Percentiles rank a stretch among this genome's conserved stretches.
These are phyloP conservation scores for Euryodendron excelsum DNA, from an alignment of 148 eudicot genomes.

Conservation along the genomic window DNA sequence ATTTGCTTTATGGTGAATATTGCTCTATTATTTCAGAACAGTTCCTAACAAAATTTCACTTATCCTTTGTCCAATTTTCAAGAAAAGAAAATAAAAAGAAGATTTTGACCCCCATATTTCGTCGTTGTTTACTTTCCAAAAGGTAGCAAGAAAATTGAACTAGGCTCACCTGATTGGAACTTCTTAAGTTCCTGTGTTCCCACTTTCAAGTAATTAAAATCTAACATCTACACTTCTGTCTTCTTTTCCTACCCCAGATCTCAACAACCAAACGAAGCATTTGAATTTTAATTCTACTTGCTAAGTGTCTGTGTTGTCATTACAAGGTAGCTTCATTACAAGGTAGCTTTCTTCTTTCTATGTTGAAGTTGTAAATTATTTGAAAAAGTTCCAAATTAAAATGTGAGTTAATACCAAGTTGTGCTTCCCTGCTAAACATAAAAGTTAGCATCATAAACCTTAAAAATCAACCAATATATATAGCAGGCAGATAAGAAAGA, in stretches of 20 bases:
- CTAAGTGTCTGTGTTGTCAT: neutral
- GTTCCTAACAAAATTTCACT: neutral
- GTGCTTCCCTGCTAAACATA: neutral
- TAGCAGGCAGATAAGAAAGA: neutral
- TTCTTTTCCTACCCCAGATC: neutral
- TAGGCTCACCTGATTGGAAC: neutral
- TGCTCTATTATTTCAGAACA: neutral
- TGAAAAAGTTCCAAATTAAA: no score
- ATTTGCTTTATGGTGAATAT: neutral
- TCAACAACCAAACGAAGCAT: neutral
- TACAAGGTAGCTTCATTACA: no score
- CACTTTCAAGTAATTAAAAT: no score
- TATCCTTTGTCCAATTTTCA: neutral
- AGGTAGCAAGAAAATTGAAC: neutral
- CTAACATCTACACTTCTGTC: neutral
- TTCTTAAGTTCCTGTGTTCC: neutral
- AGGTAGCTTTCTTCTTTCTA: neutral
- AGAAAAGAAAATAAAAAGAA: neutral
- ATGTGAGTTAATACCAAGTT: neutral
- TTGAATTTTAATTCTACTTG: neutral
- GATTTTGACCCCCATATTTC: neutral
- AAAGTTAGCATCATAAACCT: neutral
- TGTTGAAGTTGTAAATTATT: no score
- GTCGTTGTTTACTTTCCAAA: no score
- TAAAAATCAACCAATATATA: no score